A percentile compares a stretch with the other conserved stretches of the same genome.
Evolutionary conservation across 169 alveolate species (phyloP).

Genomic region (Perkinsus marinus): DNA sequence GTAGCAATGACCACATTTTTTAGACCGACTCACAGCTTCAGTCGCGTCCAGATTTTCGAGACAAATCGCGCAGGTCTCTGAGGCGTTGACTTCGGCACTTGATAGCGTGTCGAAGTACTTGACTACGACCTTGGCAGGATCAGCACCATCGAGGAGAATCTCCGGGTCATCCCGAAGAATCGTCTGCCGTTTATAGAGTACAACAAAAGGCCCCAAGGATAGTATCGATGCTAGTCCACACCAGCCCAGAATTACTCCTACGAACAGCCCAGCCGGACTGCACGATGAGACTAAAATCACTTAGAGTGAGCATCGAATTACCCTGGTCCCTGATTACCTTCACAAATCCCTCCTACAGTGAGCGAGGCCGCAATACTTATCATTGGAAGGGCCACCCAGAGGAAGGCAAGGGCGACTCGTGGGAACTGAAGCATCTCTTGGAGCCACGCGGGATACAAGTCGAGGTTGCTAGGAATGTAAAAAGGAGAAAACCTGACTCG

Average conservation of each 20-base stretch:
- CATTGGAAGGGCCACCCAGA: neutral
- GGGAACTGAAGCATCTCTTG: neutral
- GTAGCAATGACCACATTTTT: neutral
- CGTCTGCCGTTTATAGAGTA: neutral
- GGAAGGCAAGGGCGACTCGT: neutral
- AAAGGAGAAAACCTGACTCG: too few relatives aligned
- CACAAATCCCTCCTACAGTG: neutral
- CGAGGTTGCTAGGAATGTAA: too few relatives aligned
- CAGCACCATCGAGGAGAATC: neutral
- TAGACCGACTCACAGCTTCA: neutral
- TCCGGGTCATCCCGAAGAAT: neutral
- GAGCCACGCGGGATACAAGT: too few relatives aligned
- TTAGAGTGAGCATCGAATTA: neutral
- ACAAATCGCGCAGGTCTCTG: neutral
- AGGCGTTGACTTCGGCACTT: neutral
- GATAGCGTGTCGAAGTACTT: neutral
- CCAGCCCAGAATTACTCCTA: neutral
- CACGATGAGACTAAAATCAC: neutral
- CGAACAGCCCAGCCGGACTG: neutral
- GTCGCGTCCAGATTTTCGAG: neutral
- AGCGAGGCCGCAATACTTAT: neutral
- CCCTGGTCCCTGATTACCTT: neutral
- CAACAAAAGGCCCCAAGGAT: neutral
- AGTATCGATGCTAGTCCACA: neutral
- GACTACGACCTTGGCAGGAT: neutral